phyloP scores from a whole-genome alignment of 176 grass and related monocot species.

The Aegilops sharonensis region DNA sequence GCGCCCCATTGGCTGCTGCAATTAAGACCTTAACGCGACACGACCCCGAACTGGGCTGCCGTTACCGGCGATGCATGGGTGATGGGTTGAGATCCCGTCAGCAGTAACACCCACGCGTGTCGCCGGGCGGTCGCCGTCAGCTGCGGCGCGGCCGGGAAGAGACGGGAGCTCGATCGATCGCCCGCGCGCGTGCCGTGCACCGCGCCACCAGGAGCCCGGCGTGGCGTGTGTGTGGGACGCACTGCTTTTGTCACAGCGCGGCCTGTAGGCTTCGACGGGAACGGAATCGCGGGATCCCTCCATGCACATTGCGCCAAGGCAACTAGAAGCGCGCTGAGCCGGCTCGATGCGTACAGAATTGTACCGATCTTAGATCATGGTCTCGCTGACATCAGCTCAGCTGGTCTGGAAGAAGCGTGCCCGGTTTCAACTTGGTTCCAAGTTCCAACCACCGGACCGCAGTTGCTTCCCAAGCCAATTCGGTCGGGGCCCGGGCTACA shows the following conservation, averaged over 20 bases:
- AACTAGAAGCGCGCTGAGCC: not conserved
- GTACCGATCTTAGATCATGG: not conserved
- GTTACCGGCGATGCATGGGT: not conserved
- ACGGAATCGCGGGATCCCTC: not conserved
- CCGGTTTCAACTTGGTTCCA: not conserved
- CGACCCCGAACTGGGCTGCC: not conserved
- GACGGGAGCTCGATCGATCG: not conserved
- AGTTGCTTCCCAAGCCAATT: not conserved
- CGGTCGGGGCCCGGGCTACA: not conserved
- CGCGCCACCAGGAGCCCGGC: not conserved
- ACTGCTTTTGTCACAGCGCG: not conserved
- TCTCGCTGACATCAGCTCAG: not conserved
- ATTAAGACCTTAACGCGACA: not conserved
- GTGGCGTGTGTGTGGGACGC: not conserved
- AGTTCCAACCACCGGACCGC: not conserved
- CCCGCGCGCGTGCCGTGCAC: not conserved
- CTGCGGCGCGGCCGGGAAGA: not conserved
- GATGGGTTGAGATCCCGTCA: not conserved
- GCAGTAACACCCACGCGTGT: not conserved
- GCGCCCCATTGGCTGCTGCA: not conserved
- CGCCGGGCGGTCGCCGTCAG: not conserved
- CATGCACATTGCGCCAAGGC: not conserved
- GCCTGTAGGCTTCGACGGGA: not conserved
- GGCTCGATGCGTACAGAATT: not conserved
- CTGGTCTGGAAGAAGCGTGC: not conserved